Evolutionary conservation across 257 asterid genomes (phyloP), one percentile per base, ranked within the genome.

Genomic region (Nicotiana undulata): DNA sequence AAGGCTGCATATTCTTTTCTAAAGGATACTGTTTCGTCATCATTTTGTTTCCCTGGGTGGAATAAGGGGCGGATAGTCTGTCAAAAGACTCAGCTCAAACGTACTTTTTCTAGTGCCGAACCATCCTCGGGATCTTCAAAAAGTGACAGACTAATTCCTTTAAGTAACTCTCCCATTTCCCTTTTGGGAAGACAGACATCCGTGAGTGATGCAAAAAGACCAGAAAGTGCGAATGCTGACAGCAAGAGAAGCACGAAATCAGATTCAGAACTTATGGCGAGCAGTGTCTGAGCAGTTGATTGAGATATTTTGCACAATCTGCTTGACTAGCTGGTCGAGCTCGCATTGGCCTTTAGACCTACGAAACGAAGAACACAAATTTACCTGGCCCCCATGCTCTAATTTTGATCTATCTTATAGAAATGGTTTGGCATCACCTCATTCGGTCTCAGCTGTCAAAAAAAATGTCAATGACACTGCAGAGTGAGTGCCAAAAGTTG

Each of bases 11-110:
- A 91, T 84, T 83, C 93, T 53, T 90, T 95, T 84, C 92, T 95
- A 44, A 92, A 89, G 84, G 94, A 95, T 46, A 76, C 49, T 81
- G 83, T 93, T 78, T 93, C 97, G 63, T 76, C 99, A 40, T 86
- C 94, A 61, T 95, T 95, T 80, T 79, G 90, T 88, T 93, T 86
- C 84, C 97, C 99, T 6, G 97, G 94, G 53, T 93, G 98, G 98
- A 93, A 91, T 79, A 93, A 91, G 90, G 97, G 97, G n/a, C 84
- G 99, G 74, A 92, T 95, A 63, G 83, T 89, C 83, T 93, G 99
- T 80, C 99, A 89, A 80, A 90, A 88, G 85, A 63, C 98, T 82
- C 97, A 91, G 85, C 93, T 95, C 20, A 93, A 92, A 86, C 95
- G 93, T 16, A 13, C 86, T 37, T 87, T 92, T 74, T 81, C 91